Evolutionary conservation across 2,329 filamentous ascomycete genomes (phyloP).

Genomic region (Pestalotiopsis sp.): DNA sequence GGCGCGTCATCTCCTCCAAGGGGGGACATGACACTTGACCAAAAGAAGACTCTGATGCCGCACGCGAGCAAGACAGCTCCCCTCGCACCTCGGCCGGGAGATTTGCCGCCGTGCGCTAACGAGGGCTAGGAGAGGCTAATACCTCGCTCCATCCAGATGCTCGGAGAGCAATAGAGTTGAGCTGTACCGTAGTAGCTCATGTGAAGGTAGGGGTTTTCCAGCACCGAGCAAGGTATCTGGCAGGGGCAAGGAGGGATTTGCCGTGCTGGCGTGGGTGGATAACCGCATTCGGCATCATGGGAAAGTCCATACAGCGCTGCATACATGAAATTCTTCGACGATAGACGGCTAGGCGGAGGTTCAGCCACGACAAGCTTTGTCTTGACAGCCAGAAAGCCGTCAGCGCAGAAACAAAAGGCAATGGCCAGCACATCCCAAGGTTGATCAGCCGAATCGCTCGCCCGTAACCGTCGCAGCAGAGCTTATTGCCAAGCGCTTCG

Average conservation of each 20-base stretch:
- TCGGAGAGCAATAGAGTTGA: slow-evolving; percentile 6
- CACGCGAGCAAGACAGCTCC: slow-evolving; percentile 1
- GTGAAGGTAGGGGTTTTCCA: background rate
- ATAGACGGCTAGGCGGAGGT: background rate
- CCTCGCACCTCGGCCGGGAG: slow-evolving; percentile 1
- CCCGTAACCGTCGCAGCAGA: slow-evolving; percentile 2
- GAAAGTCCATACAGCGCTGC: background rate
- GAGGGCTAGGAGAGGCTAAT: slow-evolving; percentile 5
- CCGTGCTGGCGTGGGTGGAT: background rate
- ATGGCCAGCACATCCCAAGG: background rate
- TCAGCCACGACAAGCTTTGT: background rate
- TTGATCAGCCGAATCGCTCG: slow-evolving; percentile 13
- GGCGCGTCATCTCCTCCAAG: background rate
- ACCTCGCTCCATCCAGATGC: slow-evolving; percentile 7
- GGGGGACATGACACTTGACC: background rate
- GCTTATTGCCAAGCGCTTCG: background rate
- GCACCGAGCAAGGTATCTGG: background rate
- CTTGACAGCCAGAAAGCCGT: background rate
- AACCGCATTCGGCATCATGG: background rate
- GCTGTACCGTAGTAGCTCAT: background rate
- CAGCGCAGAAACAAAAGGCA: background rate
- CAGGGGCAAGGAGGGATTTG: background rate
- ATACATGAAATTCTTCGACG: background rate
- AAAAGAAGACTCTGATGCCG: background rate
- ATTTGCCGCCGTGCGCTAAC: slow-evolving; percentile 7